Evolutionary conservation across 352 stramenopile genomes (phyloP).

Genomic region (Phytopythium kandeliae): DNA sequence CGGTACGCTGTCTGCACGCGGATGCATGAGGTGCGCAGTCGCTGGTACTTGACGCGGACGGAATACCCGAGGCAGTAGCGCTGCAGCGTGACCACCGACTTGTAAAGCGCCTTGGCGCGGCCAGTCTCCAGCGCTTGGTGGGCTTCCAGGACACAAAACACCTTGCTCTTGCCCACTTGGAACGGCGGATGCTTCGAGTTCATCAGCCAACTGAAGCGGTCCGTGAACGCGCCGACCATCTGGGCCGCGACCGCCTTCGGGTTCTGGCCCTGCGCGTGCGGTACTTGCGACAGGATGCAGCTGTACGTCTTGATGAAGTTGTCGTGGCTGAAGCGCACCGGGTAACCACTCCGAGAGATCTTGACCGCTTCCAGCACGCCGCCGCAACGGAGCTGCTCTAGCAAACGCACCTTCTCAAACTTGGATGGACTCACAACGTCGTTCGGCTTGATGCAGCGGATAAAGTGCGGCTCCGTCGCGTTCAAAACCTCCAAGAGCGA

Average conservation of each 20-base stretch:
- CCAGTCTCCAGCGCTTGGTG: slow-evolving; percentile 63
- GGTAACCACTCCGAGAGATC: slow-evolving; percentile 86
- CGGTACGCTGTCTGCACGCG: slow-evolving; percentile 55
- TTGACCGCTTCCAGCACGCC: slow-evolving; percentile 87
- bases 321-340: slow-evolving; percentile 93
- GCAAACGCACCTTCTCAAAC: slow-evolving; percentile 62
- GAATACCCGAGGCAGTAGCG: slow-evolving; percentile 69
- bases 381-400: slow-evolving; percentile 84
- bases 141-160: slow-evolving; percentile 65
- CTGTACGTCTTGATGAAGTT: slow-evolving; percentile 88
- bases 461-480: slow-evolving; percentile 90
- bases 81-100: slow-evolving; percentile 68
- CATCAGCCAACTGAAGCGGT: slow-evolving; percentile 26
- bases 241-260: slow-evolving; percentile 43
- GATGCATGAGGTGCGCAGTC: slow-evolving; percentile 38
- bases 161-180: slow-evolving; percentile 80
- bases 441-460: slow-evolving; percentile 90
- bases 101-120: slow-evolving; percentile 57
- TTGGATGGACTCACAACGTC: slow-evolving; percentile 47
- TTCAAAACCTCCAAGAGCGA: slow-evolving; percentile 93
- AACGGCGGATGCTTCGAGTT: slow-evolving; percentile 54
- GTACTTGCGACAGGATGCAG: slow-evolving; percentile 52
- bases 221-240: slow-evolving; percentile 39
- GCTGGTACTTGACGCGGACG: slow-evolving; percentile 38
- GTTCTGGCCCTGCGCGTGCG: slow-evolving; percentile 26